Evolutionary conservation across 257 asterid species (phyloP).

Genomic region (Solanum habrochaites): DNA sequence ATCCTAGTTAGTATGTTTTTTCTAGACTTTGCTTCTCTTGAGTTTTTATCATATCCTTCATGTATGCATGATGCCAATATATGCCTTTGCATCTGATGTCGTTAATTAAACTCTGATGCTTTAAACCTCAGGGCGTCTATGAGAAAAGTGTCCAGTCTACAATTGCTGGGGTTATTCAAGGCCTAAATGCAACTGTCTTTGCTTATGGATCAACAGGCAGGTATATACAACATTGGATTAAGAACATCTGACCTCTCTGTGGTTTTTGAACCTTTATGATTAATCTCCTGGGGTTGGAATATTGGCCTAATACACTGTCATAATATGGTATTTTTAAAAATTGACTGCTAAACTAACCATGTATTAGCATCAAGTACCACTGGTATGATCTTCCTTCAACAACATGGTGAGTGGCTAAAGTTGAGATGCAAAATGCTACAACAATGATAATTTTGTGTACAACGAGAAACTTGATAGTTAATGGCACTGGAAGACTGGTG

Average conservation of each 20-base stretch:
- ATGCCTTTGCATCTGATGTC: neutral
- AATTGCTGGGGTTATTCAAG: constrained; percentile 82
- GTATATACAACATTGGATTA: constrained; percentile 19
- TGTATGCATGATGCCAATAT: neutral
- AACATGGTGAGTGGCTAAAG: neutral
- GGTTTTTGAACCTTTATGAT: neutral
- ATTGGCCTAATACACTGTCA: neutral
- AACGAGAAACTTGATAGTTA: neutral
- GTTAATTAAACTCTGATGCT: neutral
- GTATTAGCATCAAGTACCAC: neutral
- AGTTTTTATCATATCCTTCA: neutral
- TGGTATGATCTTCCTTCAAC: neutral
- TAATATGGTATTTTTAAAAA: neutral
- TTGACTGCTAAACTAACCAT: neutral
- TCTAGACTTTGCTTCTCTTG: neutral
- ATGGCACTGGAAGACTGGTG: neutral
- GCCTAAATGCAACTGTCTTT: constrained; percentile 93
- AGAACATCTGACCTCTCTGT: neutral
- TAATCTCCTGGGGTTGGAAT: neutral
- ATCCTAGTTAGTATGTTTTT: neutral
- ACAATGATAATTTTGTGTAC: neutral
- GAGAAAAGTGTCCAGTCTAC: constrained; percentile 54
- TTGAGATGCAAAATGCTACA: neutral
- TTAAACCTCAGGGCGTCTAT: constrained; percentile 60
- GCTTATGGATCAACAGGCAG: constrained; percentile 99